phyloP scores from a whole-genome alignment of 768 basidiomycete genomes.

The Tulasnella sp. region DNA sequence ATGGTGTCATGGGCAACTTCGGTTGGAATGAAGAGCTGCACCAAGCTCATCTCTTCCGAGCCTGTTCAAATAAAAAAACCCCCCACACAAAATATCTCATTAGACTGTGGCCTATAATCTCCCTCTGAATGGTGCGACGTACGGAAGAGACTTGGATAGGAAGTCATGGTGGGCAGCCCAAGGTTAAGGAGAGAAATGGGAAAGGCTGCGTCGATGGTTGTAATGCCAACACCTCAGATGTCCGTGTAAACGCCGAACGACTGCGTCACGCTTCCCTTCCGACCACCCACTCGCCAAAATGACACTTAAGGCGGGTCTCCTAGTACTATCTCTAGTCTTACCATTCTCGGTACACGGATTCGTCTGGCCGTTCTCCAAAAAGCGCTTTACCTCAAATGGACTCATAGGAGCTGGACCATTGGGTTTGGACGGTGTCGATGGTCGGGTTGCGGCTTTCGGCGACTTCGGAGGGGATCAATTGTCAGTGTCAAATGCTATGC shows the following conservation, averaged over 20 bases:
- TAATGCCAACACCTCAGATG: constrained; percentile 7
- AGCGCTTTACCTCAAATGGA: constrained; percentile 74
- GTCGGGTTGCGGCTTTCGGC: constrained; percentile 78
- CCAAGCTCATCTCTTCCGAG: constrained; percentile 96
- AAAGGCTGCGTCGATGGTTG: constrained; percentile 14
- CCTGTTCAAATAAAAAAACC: constrained; percentile 44
- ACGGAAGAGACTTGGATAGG: constrained; percentile 26
- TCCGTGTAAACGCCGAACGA: constrained; percentile 7
- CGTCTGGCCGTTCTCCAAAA: constrained; percentile 80
- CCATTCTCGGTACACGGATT: background rate
- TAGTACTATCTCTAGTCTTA: background rate
- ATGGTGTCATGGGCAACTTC: constrained; percentile 98
- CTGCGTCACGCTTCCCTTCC: constrained; percentile 6
- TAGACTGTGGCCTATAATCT: background rate
- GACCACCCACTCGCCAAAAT: background rate
- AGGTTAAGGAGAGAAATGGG: background rate
- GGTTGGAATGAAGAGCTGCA: constrained; percentile 92
- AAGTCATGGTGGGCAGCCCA: constrained; percentile 17
- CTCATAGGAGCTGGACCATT: constrained; percentile 72
- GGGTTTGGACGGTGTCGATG: constrained; percentile 58
- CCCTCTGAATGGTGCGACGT: background rate
- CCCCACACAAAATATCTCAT: background rate
- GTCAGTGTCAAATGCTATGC: constrained; percentile 41
- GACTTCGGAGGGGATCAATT: constrained; percentile 96
- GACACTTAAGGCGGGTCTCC: background rate